Base-by-base conservation (phyloP, 1,284 basidiomycete species). In the Ustanciosporium gigantosporum region DNA sequence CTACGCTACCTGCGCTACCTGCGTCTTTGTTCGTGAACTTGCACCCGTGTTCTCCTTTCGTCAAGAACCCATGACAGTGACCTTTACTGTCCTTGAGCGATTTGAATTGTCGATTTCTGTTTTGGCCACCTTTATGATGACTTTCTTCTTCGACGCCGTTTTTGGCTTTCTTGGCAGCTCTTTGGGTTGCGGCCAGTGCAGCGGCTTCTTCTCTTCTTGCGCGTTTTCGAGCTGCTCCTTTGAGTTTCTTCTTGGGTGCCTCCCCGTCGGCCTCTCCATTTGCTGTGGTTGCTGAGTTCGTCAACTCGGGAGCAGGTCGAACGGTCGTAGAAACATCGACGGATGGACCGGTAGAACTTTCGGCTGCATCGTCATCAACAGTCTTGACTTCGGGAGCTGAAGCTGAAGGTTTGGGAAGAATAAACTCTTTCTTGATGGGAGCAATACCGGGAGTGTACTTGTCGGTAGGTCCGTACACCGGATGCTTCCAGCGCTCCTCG, bases 401-500 rank as follows among this genome's bases (percentile, higher is more conserved):
- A 13, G 47, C 38, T 6, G 40, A 7, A 2, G 58, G 47, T 47
- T 56, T 61, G 36, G 43, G 46, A 2, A 66, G 43, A 27, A 67
- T 43, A 43, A 42, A 67, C 25, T 67, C 59, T 15, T 42, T 31
- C 25, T 67, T 67, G 50, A 67, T 67, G 11, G 65, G 65, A 1
- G 51, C 59, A 29, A 62, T 56, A 14, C 65, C 65, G 7, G 65
- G 65, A 2, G 59, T 62, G 37, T 67, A 67, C 8, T 55, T 60
- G 38, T 57, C 64, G 3, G 46, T 61, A 2, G 61, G 46, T 4
- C 42, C 46, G 29, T 59, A 59, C 31, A 65, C 56, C 1, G 61
- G 61, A 20, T 55, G 46, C 22, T 65, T 65, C 61, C 61, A 65
- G n/a, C n/a, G n/a, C n/a, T n/a, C n/a, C n/a, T n/a, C n/a, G n/a